Base-by-base conservation (phyloP, 495 filamentous ascomycete genomes). In the Podospora pseudopauciseta region DNA sequence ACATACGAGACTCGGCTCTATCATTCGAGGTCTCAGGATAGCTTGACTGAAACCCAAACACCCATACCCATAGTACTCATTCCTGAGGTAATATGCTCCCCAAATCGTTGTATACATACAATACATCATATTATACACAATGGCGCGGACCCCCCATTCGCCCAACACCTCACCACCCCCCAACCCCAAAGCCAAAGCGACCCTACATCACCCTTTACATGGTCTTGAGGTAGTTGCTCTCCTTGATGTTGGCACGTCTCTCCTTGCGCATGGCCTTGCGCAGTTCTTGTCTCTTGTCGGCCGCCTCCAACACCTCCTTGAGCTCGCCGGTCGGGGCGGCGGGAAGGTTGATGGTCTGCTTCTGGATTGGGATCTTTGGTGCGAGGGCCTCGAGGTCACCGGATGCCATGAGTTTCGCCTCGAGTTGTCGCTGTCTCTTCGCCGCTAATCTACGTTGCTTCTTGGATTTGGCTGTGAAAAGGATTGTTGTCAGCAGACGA, bases 171-270 rank as follows among this genome's bases (percentile, higher is more conserved):
- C 60, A 54, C 19, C 44, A 49, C 23, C 18, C 56, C 6, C 30
- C n/a, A 44, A 15, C 23, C 1, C 13, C 19, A 27, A 19, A 6
- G 1, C n/a, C 61, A n/a, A 30, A 27, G 23, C 44, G 18, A 18
- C 32, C 56, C 39, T 49, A 49, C 0, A 49, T 13, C 5, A 16
- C 39, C 39, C 39, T 78, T 78, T 85, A 88, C 86, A 96, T 90
- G 19, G 88, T 85, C 83, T 89, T 90, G 82, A 99, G 86, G 86
- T 95, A 99, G 82, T 99, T 99, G 66, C 73, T 84, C 82, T 98
- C 95, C 84, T 94, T 95, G 72, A 99, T 97, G 72, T 82, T 84
- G 69, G 85, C 88, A 74, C 91, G 87, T 74, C 92, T 85, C 71
- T 92, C 89, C 70, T 83, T 85, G 74, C 93, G 84, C 83, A 92